These are phyloP conservation scores for Kodamaea sp. DNA, from an alignment of 1,139 yeast genomes.

Conservation along the genomic window DNA sequence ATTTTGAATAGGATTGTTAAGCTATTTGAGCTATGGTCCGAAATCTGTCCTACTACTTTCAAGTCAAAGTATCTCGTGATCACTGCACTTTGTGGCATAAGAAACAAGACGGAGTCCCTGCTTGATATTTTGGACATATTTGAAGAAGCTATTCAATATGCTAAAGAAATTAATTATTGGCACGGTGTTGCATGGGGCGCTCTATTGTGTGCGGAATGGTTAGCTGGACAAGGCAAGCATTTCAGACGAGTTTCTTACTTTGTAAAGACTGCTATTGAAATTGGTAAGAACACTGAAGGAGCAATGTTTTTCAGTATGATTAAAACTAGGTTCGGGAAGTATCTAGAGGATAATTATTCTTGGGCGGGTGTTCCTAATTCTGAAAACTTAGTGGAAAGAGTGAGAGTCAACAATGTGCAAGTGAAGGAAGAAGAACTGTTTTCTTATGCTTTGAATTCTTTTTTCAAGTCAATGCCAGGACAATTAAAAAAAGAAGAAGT, in stretches of 20 bases:
- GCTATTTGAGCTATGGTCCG: slow-evolving; percentile 32
- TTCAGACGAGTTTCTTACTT: slow-evolving; percentile 16
- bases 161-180: slow-evolving; percentile 27
- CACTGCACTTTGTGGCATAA: slow-evolving; percentile 27
- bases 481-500: not conserved
- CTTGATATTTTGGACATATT: slow-evolving; percentile 43
- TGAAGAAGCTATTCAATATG: slow-evolving; percentile 44
- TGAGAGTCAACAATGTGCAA: not conserved
- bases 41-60: slow-evolving; percentile 35
- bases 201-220: slow-evolving; percentile 47
- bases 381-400: not conserved
- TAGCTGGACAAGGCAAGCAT: slow-evolving; percentile 20
- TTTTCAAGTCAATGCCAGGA: not conserved
- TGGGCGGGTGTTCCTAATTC: slow-evolving; percentile 27
- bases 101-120: slow-evolving; percentile 21
- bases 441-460: not conserved
- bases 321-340: slow-evolving; percentile 1
- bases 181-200: slow-evolving; percentile 43
- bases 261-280: slow-evolving; percentile 19
- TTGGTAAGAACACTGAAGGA: slow-evolving; percentile 17
- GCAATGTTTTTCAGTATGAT: not conserved
- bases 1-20: slow-evolving; percentile 15
- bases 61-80: slow-evolving; percentile 31
- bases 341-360: slow-evolving; percentile 18
- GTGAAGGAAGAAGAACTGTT: not conserved